These are phyloP conservation scores for Simplicillium aogashimaense DNA, from an alignment of 2,329 filamentous ascomycete species.

Conservation along the genomic window DNA sequence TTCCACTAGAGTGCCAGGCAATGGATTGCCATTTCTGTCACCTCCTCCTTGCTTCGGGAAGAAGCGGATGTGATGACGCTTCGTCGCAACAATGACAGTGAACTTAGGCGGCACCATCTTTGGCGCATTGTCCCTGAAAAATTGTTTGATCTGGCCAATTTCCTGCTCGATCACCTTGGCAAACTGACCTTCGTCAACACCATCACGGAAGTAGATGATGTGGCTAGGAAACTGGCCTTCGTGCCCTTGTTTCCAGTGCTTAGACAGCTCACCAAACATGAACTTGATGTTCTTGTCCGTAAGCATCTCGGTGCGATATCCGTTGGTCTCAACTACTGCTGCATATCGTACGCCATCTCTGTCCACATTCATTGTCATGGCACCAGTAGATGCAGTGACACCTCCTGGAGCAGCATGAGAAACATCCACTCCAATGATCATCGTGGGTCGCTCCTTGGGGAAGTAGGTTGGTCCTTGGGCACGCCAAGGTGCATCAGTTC, in stretches of 20 bases:
- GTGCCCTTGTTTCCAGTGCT: constrained; percentile 54
- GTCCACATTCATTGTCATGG: constrained; percentile 77
- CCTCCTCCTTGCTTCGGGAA: constrained; percentile 53
- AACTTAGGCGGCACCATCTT: constrained; percentile 48
- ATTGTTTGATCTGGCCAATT: constrained; percentile 57
- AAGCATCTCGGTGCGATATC: constrained; percentile 72
- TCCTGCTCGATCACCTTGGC: constrained; percentile 71
- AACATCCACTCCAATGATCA: constrained; percentile 87
- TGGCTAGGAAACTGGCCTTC: constrained; percentile 43
- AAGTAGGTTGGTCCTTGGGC: constrained; percentile 18
- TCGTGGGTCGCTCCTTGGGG: constrained; percentile 43
- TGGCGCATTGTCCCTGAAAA: constrained; percentile 32
- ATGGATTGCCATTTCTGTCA: constrained; percentile 71
- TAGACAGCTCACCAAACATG: constrained; percentile 55
- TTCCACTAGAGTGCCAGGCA: constrained; percentile 83
- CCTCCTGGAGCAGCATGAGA: constrained; percentile 70
- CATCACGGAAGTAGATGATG: constrained; percentile 88
- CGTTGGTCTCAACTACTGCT: constrained; percentile 74
- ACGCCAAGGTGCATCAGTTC: constrained; percentile 23
- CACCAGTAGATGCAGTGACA: constrained; percentile 65
- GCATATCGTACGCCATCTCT: constrained; percentile 62
- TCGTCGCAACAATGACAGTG: constrained; percentile 80
- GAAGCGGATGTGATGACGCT: constrained; percentile 89
- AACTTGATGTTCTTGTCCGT: constrained; percentile 52
- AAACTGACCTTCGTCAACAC: constrained; percentile 83